Conservation (phyloP, 306 rosid genomes). For the apple (Malus domestica) region ASM211411v1 NC_041793.1:42459501-42460000, state of each 20-base stretch:
- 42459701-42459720: not conserved
- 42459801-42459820: conserved; percentile 87
- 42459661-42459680: not conserved
- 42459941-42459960: conserved; percentile 24
- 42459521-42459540: conserved; percentile 45
- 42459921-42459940: not conserved
- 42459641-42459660: conserved; percentile 25
- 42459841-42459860: conserved; percentile 88
- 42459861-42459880: not conserved
- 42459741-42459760: conserved; percentile 84
- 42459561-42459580: conserved; percentile 75
- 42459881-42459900: not conserved
- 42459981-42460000: not conserved
- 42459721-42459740: conserved; percentile 52
- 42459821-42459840: conserved; percentile 79
- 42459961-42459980: not conserved
- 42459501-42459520: conserved; percentile 79
- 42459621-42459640: conserved; percentile 77
- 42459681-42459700: not conserved
- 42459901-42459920: not conserved
- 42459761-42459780: conserved; percentile 73
- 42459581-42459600: conserved; percentile 78
- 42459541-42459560: conserved; percentile 79
- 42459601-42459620: conserved; percentile 58
- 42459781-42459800: conserved; percentile 74